These are phyloP conservation scores for Harrya chromipes DNA, from an alignment of 768 basidiomycete genomes.

Conservation along the genomic window DNA sequence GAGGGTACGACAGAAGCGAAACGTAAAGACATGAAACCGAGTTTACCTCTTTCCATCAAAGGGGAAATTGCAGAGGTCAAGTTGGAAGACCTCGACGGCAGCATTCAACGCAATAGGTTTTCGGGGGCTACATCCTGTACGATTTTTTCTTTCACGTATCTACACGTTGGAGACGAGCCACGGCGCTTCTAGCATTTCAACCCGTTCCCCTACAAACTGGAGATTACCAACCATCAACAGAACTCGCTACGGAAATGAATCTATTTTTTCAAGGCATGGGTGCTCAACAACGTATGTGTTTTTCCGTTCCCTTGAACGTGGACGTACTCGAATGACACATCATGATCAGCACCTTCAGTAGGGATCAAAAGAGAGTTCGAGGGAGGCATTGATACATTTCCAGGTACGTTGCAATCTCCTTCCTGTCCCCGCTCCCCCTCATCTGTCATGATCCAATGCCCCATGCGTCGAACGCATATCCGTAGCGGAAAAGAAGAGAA, in stretches of 20 bases:
- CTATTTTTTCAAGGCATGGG: background rate
- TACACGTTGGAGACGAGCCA: background rate
- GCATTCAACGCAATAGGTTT: too few relatives aligned
- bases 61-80: background rate
- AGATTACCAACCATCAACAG: conserved; percentile 8
- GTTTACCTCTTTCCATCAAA: conserved; percentile 3
- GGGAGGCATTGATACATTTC: background rate
- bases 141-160: too few relatives aligned
- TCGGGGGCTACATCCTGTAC: too few relatives aligned
- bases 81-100: too few relatives aligned
- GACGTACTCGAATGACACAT: background rate
- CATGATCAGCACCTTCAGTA: background rate
- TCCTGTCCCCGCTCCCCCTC: background rate
- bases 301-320: background rate
- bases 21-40: conserved; percentile 1
- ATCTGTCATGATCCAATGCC: background rate
- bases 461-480: background rate
- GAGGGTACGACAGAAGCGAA: conserved; percentile 2
- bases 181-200: background rate
- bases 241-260: conserved; percentile 5
- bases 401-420: conserved; percentile 1
- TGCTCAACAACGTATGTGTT: background rate
- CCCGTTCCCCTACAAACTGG: background rate
- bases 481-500: conserved; percentile 11
- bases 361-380: conserved; percentile 13